A percentile compares a stretch with the other conserved stretches of the same genome.
Evolutionary conservation across 192 early-diverging fungal species (phyloP).

Genomic region (Powellomyces hirtus): DNA sequence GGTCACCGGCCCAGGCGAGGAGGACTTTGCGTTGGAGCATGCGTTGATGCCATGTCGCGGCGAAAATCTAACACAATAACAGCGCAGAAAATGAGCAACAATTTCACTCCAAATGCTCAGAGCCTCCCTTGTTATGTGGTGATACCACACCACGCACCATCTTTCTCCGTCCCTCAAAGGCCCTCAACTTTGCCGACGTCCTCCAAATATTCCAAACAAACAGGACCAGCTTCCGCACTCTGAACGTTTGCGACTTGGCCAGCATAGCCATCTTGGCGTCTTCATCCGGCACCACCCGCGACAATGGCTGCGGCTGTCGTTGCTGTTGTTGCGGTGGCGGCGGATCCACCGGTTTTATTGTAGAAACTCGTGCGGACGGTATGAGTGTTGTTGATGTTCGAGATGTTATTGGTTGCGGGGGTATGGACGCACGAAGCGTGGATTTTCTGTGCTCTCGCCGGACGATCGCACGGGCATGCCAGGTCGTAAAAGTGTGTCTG

Average conservation of each 20-base stretch:
- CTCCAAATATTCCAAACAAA: not conserved
- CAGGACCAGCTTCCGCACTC: not conserved
- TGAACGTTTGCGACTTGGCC: not conserved
- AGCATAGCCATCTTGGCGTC: not conserved
- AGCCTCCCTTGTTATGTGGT: too few relatives aligned
- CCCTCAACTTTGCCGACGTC: not conserved
- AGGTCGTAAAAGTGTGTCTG: too few relatives aligned
- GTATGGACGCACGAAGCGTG: not conserved
- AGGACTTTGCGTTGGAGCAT: constrained; percentile 6
- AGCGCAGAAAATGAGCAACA: too few relatives aligned
- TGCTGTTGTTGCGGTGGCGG: not conserved
- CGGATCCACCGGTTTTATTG: too few relatives aligned
- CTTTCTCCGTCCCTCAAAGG: constrained; percentile 2
- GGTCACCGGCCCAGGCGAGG: not conserved
- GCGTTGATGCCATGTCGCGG: not conserved
- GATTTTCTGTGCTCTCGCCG: not conserved
- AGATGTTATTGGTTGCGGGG: not conserved
- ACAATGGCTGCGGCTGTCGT: not conserved
- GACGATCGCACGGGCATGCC: not conserved
- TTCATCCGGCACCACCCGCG: not conserved
- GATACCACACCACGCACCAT: too few relatives aligned
- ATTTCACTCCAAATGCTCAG: too few relatives aligned
- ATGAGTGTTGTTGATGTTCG: too few relatives aligned
- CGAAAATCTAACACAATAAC: constrained; percentile 6
- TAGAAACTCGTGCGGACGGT: too few relatives aligned